Base-by-base conservation (phyloP, 352 stramenopile species). In the Phytophthora syringae region DNA sequence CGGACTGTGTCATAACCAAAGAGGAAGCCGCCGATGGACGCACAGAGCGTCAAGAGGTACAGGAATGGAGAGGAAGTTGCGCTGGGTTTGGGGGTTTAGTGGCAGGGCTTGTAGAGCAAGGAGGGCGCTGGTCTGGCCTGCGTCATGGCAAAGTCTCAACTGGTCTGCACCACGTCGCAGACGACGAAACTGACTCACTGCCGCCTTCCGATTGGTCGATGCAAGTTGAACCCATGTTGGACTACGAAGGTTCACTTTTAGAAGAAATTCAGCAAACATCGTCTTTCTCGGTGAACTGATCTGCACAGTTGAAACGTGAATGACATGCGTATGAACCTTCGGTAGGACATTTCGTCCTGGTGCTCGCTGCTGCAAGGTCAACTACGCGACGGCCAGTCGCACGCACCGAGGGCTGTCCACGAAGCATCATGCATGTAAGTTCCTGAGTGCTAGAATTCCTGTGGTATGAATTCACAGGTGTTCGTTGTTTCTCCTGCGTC, bases 1-100 rank as follows among this genome's bases (percentile, higher is more conserved):
- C 60, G 16, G 6, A 85, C 76, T 39, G 86, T 94, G 71, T 94
- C 86, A 72, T 94, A 94, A 47, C 82, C 86, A 54, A 94, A 94
- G 55, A 94, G 79, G 67, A 94, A 94, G 59, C 85, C 85, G 36
- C 85, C 83, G 61, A 92, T 84, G 18, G 85, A 88, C 10, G 85
- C 80, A 61, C 80, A 89, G 61, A 76, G 64, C 44, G 81, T 94
- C 30, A 94, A 73, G 20, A 92, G 59, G 18, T 85, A 89, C 24
- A 93, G 64, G 48, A 80, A 88, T 11, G 64, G 36, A 39, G 67
- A 68, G 15, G 47, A 36, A 1, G 36, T 27, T 64, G 53, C n/a
- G 28, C 12, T 44, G 10, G 6, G 24, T 36, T 25, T 40, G 40
- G 51, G 39, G 24, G 22, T 56, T 1, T 64, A 39, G 45, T 44